These are phyloP conservation scores for Neonectria magnoliae DNA, from an alignment of 2,329 filamentous ascomycete species.

Conservation along the genomic window DNA sequence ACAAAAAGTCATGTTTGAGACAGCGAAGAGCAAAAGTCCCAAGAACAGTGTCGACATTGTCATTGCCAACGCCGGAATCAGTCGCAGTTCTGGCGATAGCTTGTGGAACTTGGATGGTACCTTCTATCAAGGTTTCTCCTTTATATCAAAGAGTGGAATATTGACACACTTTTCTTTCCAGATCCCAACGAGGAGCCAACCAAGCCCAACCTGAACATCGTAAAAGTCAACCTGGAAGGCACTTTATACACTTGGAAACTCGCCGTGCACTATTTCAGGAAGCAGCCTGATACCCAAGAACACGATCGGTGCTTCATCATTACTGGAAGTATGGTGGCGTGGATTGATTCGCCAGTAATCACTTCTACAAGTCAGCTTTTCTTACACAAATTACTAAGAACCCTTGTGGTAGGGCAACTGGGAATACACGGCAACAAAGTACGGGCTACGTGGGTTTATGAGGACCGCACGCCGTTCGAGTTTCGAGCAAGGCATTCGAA, in stretches of 20 bases:
- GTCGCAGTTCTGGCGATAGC: slow-evolving; percentile 46
- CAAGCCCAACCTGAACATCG: slow-evolving; percentile 54
- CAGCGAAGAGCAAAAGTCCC: slow-evolving; percentile 50
- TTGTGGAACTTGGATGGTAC: slow-evolving; percentile 52
- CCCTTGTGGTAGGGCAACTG: slow-evolving; percentile 28
- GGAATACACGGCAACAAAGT: slow-evolving; percentile 37
- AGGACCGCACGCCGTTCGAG: slow-evolving; percentile 29
- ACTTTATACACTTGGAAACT: slow-evolving; percentile 58
- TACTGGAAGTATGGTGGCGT: slow-evolving; percentile 58
- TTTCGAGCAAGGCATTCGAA: slow-evolving; percentile 54
- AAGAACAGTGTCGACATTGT: slow-evolving; percentile 55
- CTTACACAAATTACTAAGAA: too few relatives aligned
- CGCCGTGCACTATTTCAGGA: slow-evolving; percentile 57
- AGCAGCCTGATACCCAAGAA: slow-evolving; percentile 49
- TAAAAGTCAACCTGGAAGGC: slow-evolving; percentile 54
- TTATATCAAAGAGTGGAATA: too few relatives aligned
- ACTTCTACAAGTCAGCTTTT: accelerated
- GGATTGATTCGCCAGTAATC: slow-evolving; percentile 54
- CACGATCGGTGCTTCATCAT: slow-evolving; percentile 60
- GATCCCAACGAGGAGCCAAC: slow-evolving; percentile 34
- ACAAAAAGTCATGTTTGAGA: slow-evolving; percentile 54
- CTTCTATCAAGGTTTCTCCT: slow-evolving; percentile 1
- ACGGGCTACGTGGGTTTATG: slow-evolving; percentile 31
- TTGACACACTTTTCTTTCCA: background rate
- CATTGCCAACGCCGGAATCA: slow-evolving; percentile 59